A percentile compares a stretch with the other conserved stretches of the same genome.
phyloP scores from a whole-genome alignment of 2,329 filamentous ascomycete species.

The Aureobasidium melanogenum region DNA sequence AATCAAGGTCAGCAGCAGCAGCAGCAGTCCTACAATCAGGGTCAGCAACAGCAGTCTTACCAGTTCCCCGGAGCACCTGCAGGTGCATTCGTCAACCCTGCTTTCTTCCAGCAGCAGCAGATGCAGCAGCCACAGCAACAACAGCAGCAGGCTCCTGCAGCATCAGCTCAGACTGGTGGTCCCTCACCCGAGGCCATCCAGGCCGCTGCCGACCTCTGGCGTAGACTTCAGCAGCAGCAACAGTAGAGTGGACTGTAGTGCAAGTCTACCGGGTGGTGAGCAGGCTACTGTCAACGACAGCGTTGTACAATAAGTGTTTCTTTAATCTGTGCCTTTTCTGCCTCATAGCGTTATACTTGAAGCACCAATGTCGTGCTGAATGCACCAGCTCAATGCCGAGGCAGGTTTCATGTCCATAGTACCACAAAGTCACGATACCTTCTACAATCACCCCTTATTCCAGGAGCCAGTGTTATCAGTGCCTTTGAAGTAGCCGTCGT shows the following conservation, averaged over 20 bases:
- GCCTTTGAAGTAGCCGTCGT: neutral
- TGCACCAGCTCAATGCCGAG: neutral
- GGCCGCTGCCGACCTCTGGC: constrained; percentile 5
- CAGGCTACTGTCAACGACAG: neutral
- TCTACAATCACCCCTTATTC: neutral
- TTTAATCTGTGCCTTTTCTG: neutral
- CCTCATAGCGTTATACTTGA: neutral
- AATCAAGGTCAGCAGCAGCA: constrained; percentile 6
- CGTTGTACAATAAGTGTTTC: neutral
- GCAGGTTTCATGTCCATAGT: neutral
- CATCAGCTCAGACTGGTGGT: neutral
- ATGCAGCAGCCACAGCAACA: constrained; percentile 14
- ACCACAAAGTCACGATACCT: neutral
- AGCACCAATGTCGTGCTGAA: neutral
- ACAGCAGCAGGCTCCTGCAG: constrained; percentile 18
- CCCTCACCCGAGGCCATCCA: constrained; percentile 4
- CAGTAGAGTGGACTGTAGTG: neutral
- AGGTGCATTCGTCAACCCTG: constrained; percentile 26
- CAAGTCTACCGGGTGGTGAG: neutral
- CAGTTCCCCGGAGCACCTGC: constrained; percentile 4
- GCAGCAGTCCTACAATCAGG: constrained; percentile 8
- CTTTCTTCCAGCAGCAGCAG: constrained; percentile 20
- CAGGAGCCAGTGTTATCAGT: neutral
- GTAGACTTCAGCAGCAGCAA: constrained; percentile 8
- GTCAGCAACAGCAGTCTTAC: constrained; percentile 2